A percentile compares a stretch with the other conserved stretches of the same genome.
Evolutionary conservation across 257 asterid genomes (phyloP).

Genomic region (Forsythia suspensa): DNA sequence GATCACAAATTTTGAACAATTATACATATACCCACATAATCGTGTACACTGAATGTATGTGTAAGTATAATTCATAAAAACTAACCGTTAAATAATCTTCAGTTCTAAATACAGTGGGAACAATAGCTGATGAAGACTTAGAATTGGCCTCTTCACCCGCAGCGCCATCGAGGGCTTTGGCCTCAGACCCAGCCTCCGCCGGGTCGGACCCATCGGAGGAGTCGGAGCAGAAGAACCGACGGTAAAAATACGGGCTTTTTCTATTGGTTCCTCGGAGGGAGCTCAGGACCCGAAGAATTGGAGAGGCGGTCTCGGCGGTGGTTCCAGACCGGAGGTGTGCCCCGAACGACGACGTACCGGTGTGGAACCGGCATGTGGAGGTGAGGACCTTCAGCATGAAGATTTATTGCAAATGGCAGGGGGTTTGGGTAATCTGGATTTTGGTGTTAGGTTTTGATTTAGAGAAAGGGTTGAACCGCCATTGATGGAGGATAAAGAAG

Average conservation of each 20-base stretch:
- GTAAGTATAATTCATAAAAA: conserved; percentile 2
- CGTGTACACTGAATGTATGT: neutral
- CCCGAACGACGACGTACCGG: conserved; percentile 34
- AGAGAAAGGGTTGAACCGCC: conserved; percentile 34
- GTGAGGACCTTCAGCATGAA: conserved; percentile 80
- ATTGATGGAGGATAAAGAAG: conserved; percentile 29
- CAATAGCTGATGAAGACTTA: conserved; percentile 65
- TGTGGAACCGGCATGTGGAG: conserved; percentile 52
- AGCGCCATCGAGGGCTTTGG: conserved; percentile 36
- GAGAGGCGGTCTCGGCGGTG: conserved; percentile 41
- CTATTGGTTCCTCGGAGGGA: conserved; percentile 38
- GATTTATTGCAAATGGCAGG: neutral
- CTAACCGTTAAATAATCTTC: conserved; percentile 91
- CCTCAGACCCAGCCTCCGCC: conserved; percentile 41
- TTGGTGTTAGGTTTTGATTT: conserved; percentile 1
- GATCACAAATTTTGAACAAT: neutral
- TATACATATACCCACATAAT: neutral
- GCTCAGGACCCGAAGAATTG: conserved; percentile 49
- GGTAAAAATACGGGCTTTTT: conserved; percentile 34
- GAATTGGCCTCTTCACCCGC: conserved; percentile 52
- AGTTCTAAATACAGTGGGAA: conserved; percentile 75
- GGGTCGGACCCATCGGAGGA: conserved; percentile 56
- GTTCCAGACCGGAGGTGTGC: conserved; percentile 45
- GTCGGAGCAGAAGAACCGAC: conserved; percentile 85
- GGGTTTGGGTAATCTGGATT: conserved; percentile 4